Evolutionary conservation across 169 alveolate genomes (phyloP).

Genomic region (Eimeria praecox): DNA sequence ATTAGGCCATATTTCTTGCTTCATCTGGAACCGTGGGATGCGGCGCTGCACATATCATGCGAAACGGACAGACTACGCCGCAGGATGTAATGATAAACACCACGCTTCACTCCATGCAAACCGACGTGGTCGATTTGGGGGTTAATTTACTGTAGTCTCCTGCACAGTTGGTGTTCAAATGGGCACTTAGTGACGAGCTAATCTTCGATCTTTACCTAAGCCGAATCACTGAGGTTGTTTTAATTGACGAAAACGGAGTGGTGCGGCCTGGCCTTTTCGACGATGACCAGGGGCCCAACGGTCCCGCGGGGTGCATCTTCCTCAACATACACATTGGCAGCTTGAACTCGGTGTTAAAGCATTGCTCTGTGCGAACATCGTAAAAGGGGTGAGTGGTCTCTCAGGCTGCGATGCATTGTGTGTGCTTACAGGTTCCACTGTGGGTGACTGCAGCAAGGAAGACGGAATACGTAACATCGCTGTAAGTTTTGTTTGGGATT

Average conservation of each 20-base stretch:
- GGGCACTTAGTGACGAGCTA: not conserved
- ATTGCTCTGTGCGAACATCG: not conserved
- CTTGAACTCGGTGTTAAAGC: not conserved
- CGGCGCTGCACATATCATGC: not conserved
- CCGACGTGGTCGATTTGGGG: not conserved
- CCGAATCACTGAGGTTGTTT: no score
- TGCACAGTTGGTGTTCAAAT: not conserved
- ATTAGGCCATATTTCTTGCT: no score
- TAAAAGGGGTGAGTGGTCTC: not conserved
- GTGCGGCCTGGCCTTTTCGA: not conserved
- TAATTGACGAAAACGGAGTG: no score
- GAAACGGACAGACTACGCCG: not conserved
- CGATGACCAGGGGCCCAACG: not conserved
- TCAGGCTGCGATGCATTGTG: not conserved
- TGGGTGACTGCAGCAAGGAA: slow-evolving; percentile 88
- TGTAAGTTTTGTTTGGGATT: slow-evolving; percentile 50
- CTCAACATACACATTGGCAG: not conserved
- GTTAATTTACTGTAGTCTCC: not conserved
- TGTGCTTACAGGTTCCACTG: slow-evolving; percentile 85
- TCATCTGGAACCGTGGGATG: no score
- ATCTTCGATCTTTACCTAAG: no score
- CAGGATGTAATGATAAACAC: not conserved
- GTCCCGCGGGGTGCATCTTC: not conserved
- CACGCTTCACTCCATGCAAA: not conserved
- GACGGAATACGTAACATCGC: slow-evolving; percentile 90